phyloP scores from a whole-genome alignment of 371 early-diverging fungal genomes.

The Apophysomyces variabilis region DNA sequence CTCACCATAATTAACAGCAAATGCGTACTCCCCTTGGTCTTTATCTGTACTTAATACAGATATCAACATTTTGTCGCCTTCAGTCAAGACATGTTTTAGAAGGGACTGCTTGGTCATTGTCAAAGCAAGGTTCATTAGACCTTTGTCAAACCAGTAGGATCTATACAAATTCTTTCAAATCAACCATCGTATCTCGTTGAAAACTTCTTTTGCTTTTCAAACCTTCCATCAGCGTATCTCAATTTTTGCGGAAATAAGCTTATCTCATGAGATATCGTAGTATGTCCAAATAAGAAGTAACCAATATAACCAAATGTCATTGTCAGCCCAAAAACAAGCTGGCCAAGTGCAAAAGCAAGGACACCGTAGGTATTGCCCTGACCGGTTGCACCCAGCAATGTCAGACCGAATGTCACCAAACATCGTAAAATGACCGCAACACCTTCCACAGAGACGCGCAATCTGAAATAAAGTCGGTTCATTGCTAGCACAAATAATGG shows the following conservation, averaged over 20 bases:
- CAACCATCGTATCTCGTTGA: background rate
- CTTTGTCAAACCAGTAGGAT: slow-evolving; percentile 63
- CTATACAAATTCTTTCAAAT: slow-evolving; percentile 12
- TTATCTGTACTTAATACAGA: slow-evolving; percentile 57
- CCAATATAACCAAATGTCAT: slow-evolving; percentile 64
- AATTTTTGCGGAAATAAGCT: slow-evolving; percentile 48
- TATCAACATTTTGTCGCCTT: slow-evolving; percentile 93
- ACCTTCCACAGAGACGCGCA: slow-evolving; percentile 85
- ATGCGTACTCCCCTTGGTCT: slow-evolving; percentile 84
- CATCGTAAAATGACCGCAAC: slow-evolving; percentile 78
- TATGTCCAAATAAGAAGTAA: slow-evolving; percentile 45
- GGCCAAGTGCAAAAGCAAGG: slow-evolving; percentile 80
- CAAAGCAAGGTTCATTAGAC: slow-evolving; percentile 64
- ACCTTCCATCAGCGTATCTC: slow-evolving; percentile 36
- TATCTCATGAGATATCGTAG: slow-evolving; percentile 15
- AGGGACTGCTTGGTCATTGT: slow-evolving; percentile 87
- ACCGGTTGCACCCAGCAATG: slow-evolving; percentile 49
- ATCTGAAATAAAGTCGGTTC: slow-evolving; percentile 71
- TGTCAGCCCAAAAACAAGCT: slow-evolving; percentile 65
- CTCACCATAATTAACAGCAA: slow-evolving; percentile 86
- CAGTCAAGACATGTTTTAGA: slow-evolving; percentile 91
- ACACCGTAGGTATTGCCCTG: slow-evolving; percentile 58
- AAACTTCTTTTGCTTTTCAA: background rate
- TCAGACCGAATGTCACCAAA: slow-evolving; percentile 66
- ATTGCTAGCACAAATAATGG: slow-evolving; percentile 83